phyloP scores from a whole-genome alignment of 306 rosid species.

The Canavalia ensiformis region DNA sequence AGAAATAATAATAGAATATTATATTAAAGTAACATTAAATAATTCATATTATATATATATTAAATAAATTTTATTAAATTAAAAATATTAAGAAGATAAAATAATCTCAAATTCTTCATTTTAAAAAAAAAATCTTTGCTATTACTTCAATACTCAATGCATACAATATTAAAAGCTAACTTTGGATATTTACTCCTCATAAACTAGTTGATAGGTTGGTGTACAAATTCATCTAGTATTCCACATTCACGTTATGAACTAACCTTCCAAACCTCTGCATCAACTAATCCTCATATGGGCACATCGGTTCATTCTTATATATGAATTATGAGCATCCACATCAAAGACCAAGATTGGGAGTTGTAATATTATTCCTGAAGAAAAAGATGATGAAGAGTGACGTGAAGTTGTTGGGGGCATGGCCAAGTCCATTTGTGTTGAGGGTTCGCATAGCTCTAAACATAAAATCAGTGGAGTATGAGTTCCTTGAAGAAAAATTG shows the following conservation, averaged over 20 bases:
- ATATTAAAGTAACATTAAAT: too few relatives aligned
- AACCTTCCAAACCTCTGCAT: neutral
- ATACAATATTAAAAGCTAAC: too few relatives aligned
- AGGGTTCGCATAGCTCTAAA: constrained; percentile 61
- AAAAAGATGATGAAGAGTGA: constrained; percentile 43
- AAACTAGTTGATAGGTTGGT: too few relatives aligned
- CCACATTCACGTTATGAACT: neutral
- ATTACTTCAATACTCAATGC: too few relatives aligned
- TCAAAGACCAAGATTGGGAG: neutral
- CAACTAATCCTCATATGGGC: neutral
- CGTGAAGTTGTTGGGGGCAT: constrained; percentile 63
- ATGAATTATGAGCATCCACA: neutral
- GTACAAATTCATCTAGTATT: neutral
- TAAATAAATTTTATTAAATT: too few relatives aligned
- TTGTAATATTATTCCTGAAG: neutral
- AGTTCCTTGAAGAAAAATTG: constrained; percentile 51
- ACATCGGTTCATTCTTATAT: neutral
- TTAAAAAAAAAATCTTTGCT: too few relatives aligned
- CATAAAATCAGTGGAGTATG: constrained; percentile 58
- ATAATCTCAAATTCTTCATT: too few relatives aligned
- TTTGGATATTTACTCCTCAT: too few relatives aligned
- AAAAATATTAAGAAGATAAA: too few relatives aligned
- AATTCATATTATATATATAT: too few relatives aligned
- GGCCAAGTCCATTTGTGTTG: constrained; percentile 62
- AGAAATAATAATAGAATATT: too few relatives aligned